Conservation (phyloP, 1,139 yeast species). For the Saccharomyces hybrid region DNA sequence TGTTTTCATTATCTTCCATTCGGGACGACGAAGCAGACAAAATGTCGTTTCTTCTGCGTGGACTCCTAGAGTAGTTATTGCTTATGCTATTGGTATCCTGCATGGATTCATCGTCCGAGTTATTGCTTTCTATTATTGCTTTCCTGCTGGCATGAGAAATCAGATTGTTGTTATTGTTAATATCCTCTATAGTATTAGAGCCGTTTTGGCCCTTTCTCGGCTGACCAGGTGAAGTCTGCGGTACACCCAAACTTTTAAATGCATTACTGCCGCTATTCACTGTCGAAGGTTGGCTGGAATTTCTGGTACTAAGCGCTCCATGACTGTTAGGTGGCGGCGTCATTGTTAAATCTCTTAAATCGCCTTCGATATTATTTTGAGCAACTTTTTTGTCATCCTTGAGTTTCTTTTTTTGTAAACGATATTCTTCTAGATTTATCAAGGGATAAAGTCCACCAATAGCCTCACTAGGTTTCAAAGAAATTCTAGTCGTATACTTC, state of each 20-base stretch:
- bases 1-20: conserved; percentile 4
- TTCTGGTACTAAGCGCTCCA: conserved; percentile 46
- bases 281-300: conserved; percentile 41
- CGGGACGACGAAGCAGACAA: neutral
- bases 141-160: neutral
- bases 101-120: conserved; percentile 5
- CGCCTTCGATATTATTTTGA: conserved; percentile 17
- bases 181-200: conserved; percentile 29
- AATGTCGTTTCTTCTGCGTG: neutral
- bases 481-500: conserved; percentile 82
- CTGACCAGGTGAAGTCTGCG: conserved; percentile 64
- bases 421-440: conserved; percentile 46
- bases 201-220: conserved; percentile 66
- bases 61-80: conserved; percentile 3
- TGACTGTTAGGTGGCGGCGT: conserved; percentile 33
- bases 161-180: conserved; percentile 11
- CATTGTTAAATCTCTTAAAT: conserved; percentile 20
- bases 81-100: conserved; percentile 7
- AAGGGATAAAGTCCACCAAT: conserved; percentile 75
- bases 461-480: conserved; percentile 50
- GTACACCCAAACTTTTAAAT: conserved; percentile 53
- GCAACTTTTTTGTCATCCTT: conserved; percentile 17
- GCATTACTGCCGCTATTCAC: conserved; percentile 52
- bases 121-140: conserved; percentile 1
- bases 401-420: conserved; percentile 37